Percentiles rank a stretch among this genome's conserved stretches.
phyloP scores from a whole-genome alignment of 768 basidiomycete species.

The Mycena capillaripes region DNA sequence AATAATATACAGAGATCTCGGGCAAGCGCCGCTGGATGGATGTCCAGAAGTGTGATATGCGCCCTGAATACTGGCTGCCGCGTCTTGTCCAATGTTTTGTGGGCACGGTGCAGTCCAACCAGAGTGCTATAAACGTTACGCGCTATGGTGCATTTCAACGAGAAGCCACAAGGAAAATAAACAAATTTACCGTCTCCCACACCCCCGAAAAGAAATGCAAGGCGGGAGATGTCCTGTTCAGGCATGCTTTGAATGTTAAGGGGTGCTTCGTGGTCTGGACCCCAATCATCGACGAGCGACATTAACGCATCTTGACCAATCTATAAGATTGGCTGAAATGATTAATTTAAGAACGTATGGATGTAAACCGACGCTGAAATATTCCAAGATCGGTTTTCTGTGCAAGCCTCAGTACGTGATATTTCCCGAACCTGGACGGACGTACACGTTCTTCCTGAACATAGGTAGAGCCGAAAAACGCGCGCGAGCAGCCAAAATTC shows the following conservation, averaged over 20 bases:
- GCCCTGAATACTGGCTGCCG: background rate
- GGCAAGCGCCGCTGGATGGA: slow-evolving; percentile 19
- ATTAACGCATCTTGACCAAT: slow-evolving; percentile 23
- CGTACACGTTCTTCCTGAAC: slow-evolving; percentile 17
- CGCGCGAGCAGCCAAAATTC: background rate
- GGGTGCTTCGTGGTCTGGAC: background rate
- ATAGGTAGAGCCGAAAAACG: slow-evolving; percentile 23
- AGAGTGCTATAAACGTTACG: slow-evolving; percentile 24
- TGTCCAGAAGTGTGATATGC: slow-evolving; percentile 24
- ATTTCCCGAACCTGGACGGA: background rate
- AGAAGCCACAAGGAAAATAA: background rate
- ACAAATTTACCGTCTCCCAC: slow-evolving; percentile 16
- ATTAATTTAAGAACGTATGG: background rate
- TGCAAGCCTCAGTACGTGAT: background rate
- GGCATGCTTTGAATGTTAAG: background rate
- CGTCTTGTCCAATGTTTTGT: slow-evolving; percentile 10
- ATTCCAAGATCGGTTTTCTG: slow-evolving; percentile 18
- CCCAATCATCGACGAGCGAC: slow-evolving; percentile 23
- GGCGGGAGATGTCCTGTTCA: background rate
- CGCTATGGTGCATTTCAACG: background rate
- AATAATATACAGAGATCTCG: slow-evolving; percentile 23
- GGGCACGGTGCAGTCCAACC: slow-evolving; percentile 15
- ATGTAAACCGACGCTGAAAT: slow-evolving; percentile 8
- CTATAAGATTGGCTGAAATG: background rate
- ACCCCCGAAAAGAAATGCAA: slow-evolving; percentile 18